Evolutionary conservation across 2,329 filamentous ascomycete genomes (phyloP).

Genomic region (Clonostachys rosea): DNA sequence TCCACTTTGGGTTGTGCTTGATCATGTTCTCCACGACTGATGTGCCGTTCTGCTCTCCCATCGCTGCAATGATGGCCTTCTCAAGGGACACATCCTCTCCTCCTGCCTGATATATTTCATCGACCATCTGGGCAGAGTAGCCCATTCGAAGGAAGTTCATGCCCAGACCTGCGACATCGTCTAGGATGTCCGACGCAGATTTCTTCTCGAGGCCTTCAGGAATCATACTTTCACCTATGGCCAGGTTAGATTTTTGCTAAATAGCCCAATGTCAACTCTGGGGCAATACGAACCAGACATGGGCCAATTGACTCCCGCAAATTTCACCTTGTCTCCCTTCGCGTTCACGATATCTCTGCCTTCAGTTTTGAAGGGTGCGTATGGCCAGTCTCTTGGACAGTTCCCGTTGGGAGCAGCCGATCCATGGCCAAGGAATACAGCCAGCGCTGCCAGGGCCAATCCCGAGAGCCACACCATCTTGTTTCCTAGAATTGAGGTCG

Average conservation of each 20-base stretch:
- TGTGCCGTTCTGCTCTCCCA: conserved; percentile 42
- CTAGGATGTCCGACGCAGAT: conserved; percentile 41
- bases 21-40: conserved; percentile 39
- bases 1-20: conserved; percentile 38
- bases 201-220: conserved; percentile 51
- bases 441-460: too few relatives aligned
- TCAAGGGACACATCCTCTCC: conserved; percentile 31
- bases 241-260: neutral
- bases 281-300: conserved; percentile 5
- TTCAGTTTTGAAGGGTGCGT: conserved; percentile 28
- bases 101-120: conserved; percentile 33
- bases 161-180: conserved; percentile 40
- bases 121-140: conserved; percentile 52
- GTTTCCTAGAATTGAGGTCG: too few relatives aligned
- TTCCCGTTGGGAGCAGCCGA: too few relatives aligned
- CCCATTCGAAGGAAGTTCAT: conserved; percentile 53
- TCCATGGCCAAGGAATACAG: too few relatives aligned
- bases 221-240: conserved; percentile 44
- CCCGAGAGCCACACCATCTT: too few relatives aligned
- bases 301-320: conserved; percentile 16
- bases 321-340: conserved; percentile 25
- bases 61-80: conserved; percentile 27
- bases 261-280: neutral
- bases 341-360: conserved; percentile 30
- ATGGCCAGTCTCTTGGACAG: conserved; percentile 13